Conservation (phyloP, 305 asterid genomes). For the Fraxinus velutina region DNA sequence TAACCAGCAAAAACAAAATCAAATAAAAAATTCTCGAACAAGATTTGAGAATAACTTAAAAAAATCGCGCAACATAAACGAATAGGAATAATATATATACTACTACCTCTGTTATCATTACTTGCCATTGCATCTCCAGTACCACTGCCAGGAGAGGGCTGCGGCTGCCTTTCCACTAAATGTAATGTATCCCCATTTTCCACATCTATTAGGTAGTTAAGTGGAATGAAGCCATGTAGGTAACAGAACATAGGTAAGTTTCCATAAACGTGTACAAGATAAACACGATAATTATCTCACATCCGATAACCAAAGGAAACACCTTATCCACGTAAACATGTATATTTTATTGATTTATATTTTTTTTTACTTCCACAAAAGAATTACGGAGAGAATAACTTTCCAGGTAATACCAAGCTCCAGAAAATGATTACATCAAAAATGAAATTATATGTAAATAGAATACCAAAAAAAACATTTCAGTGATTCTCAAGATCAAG, state of each 20-base stretch:
- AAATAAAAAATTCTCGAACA: not conserved
- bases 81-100: slow-evolving; percentile 10
- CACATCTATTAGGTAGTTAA: slow-evolving; percentile 56
- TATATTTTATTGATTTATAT: not conserved
- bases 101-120: slow-evolving; percentile 50
- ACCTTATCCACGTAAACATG: not conserved
- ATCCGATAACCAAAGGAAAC: not conserved
- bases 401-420: not conserved
- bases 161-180: slow-evolving; percentile 74
- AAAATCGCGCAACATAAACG: slow-evolving; percentile 11
- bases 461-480: not conserved
- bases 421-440: not conserved
- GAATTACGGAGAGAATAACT: not conserved
- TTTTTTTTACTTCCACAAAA: not conserved
- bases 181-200: slow-evolving; percentile 85
- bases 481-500: not conserved
- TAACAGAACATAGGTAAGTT: not conserved
- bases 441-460: not conserved
- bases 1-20: slow-evolving; percentile 10
- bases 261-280: not conserved
- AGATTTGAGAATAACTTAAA: slow-evolving; percentile 1
- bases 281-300: not conserved
- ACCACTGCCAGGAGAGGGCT: slow-evolving; percentile 47
- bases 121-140: slow-evolving; percentile 47
- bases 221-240: slow-evolving; percentile 26